Conservation (phyloP, 805 yeast genomes). For the Barnettozyma pratensis region DNA sequence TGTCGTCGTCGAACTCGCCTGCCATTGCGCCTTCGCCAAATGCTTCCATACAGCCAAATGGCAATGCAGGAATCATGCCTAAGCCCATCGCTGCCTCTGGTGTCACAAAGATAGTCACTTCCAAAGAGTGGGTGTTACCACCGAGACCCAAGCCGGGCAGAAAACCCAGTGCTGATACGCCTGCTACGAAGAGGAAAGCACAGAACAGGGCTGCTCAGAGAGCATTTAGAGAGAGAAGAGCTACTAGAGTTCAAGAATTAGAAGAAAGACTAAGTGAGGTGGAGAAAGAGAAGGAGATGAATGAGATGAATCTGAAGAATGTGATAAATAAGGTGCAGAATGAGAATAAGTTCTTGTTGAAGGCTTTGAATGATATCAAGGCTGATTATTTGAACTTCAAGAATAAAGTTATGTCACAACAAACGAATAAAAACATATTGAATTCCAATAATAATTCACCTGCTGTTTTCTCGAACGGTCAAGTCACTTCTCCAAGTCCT, state of each 20-base stretch:
- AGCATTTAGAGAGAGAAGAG: slow-evolving; percentile 84
- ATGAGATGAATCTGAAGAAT: slow-evolving; percentile 34
- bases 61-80: slow-evolving; percentile 6
- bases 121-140: slow-evolving; percentile 75
- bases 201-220: slow-evolving; percentile 94
- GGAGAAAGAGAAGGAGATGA: slow-evolving; percentile 59
- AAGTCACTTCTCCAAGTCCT: slow-evolving; percentile 23
- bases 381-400: slow-evolving; percentile 21
- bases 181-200: slow-evolving; percentile 81
- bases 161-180: slow-evolving; percentile 62
- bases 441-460: slow-evolving; percentile 17
- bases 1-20: slow-evolving; percentile 13
- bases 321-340: slow-evolving; percentile 18
- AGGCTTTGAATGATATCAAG: slow-evolving; percentile 27
- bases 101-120: slow-evolving; percentile 48
- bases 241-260: slow-evolving; percentile 73
- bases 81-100: slow-evolving; percentile 14
- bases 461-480: slow-evolving; percentile 23
- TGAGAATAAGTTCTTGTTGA: slow-evolving; percentile 32
- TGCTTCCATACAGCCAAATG: neutral
- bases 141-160: slow-evolving; percentile 75
- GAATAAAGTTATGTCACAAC: slow-evolving; percentile 11
- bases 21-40: slow-evolving; percentile 20
- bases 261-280: slow-evolving; percentile 63
- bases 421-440: slow-evolving; percentile 13